phyloP scores from a whole-genome alignment of 1,284 basidiomycete species.

The Boletus smithii region DNA sequence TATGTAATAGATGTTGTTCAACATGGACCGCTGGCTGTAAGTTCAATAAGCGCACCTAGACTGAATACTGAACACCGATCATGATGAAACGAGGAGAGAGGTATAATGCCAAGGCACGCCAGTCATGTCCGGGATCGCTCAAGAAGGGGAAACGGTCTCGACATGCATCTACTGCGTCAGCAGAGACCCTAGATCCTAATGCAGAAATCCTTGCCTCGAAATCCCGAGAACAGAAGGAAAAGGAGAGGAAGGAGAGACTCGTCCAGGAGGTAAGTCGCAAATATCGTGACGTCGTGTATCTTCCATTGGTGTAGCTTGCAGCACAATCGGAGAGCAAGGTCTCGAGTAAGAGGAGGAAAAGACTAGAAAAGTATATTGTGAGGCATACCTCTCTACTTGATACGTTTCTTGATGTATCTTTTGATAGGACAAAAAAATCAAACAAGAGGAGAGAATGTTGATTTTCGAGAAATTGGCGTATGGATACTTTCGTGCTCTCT shows the following conservation, averaged over 20 bases:
- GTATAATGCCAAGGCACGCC: constrained; percentile 63
- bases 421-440: constrained; percentile 76
- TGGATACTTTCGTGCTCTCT: constrained; percentile 24
- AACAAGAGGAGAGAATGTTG: constrained; percentile 73
- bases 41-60: no score
- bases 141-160: constrained; percentile 46
- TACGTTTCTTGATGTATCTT: neutral
- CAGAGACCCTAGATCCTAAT: constrained; percentile 48
- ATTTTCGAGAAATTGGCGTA: constrained; percentile 79
- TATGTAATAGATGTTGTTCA: neutral
- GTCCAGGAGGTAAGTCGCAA: constrained; percentile 53
- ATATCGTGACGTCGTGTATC: neutral
- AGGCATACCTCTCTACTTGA: constrained; percentile 20
- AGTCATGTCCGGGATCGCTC: constrained; percentile 51
- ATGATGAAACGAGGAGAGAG: constrained; percentile 40
- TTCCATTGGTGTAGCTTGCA: constrained; percentile 40
- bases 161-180: constrained; percentile 17
- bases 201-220: constrained; percentile 57
- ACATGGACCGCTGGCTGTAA: no score
- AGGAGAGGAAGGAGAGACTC: constrained; percentile 56
- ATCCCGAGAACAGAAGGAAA: constrained; percentile 58
- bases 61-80: neutral
- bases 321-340: constrained; percentile 68
- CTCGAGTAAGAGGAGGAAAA: constrained; percentile 75
- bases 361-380: constrained; percentile 83